phyloP scores from a whole-genome alignment of 345 rosid species.

The Salix suchowensis region DNA sequence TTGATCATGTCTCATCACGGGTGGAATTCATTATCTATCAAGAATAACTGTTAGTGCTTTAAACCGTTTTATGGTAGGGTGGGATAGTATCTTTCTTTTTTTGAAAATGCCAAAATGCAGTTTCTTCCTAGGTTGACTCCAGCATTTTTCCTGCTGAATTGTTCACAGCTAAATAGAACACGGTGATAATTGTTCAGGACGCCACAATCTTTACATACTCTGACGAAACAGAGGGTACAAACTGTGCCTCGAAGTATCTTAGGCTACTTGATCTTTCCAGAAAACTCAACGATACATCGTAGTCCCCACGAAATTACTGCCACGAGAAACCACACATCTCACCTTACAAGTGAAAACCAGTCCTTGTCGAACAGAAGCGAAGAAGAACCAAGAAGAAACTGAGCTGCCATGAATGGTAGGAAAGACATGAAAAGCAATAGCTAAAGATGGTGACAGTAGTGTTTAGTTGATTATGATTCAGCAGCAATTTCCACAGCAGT shows the following conservation, averaged over 20 bases:
- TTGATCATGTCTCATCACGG: background rate
- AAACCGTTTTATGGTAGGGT: background rate
- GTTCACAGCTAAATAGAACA: background rate
- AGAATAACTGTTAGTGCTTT: background rate
- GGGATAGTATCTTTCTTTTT: background rate
- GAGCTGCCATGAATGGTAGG: background rate
- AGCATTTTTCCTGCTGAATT: background rate
- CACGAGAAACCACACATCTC: background rate
- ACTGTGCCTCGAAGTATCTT: background rate
- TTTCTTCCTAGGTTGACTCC: background rate
- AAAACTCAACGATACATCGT: background rate
- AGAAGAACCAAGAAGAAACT: background rate
- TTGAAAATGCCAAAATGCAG: background rate
- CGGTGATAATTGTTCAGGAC: background rate
- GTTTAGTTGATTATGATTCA: conserved; percentile 10
- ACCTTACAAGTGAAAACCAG: background rate
- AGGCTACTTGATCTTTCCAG: conserved; percentile 1
- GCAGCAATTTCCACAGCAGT: conserved; percentile 31
- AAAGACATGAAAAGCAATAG: background rate
- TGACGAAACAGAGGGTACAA: conserved; percentile 5
- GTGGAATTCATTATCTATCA: background rate
- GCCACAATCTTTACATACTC: background rate
- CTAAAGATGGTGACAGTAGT: no score
- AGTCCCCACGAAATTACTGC: background rate
- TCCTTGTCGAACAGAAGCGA: background rate